Evolutionary conservation across 2,329 filamentous ascomycete genomes (phyloP).

Genomic region (Diaporthe capsici): DNA sequence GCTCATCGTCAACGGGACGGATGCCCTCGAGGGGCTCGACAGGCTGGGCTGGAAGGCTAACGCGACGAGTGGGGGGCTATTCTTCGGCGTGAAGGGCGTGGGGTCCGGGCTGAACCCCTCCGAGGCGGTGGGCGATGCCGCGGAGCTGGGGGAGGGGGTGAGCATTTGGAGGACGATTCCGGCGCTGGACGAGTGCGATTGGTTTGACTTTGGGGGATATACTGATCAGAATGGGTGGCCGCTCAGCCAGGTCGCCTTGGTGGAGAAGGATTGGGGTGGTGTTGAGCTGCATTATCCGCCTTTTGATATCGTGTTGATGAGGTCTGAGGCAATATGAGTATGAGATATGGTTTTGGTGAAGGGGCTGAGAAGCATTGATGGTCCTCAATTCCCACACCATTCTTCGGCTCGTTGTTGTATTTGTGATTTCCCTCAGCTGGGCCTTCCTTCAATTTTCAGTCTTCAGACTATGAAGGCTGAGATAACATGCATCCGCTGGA

Average conservation of each 20-base stretch:
- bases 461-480: background rate
- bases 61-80: background rate
- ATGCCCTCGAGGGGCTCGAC: conserved; percentile 22
- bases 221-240: conserved; percentile 10
- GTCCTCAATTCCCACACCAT: too few relatives aligned
- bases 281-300: conserved; percentile 25
- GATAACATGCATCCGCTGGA: rapidly evolving
- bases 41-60: conserved; percentile 6
- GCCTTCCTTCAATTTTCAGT: too few relatives aligned
- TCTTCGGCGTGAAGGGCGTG: background rate
- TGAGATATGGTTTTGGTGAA: background rate
- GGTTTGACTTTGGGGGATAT: conserved; percentile 17
- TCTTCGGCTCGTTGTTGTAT: too few relatives aligned
- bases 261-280: conserved; percentile 21
- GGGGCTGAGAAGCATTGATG: background rate
- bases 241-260: conserved; percentile 7
- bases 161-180: background rate
- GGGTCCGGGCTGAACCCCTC: conserved; percentile 16
- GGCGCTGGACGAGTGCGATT: conserved; percentile 12
- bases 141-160: background rate
- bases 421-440: too few relatives aligned
- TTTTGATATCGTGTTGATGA: conserved; percentile 19
- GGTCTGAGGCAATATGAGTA: background rate
- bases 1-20: conserved; percentile 17
- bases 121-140: background rate